These are phyloP conservation scores for Coniosporium apollinis DNA, from an alignment of 495 filamentous ascomycete genomes.

Conservation along the genomic window DNA sequence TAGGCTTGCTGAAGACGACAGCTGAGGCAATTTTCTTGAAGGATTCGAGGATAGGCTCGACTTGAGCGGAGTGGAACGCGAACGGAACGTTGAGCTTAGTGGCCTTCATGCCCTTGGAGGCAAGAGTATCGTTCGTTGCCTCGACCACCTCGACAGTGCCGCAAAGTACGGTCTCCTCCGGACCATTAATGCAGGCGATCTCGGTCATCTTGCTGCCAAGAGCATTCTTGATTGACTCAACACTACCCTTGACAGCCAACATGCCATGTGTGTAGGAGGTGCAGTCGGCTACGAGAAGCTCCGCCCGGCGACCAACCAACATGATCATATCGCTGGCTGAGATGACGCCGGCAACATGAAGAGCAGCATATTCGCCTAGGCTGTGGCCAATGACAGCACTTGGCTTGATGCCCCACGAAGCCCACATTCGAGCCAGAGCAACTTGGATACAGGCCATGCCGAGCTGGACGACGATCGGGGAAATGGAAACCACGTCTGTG, in stretches of 20 bases:
- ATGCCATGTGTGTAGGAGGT: conserved; percentile 50
- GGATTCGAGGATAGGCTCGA: conserved; percentile 31
- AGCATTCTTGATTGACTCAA: conserved; percentile 19
- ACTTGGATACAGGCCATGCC: conserved; percentile 69
- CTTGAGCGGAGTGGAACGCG: conserved; percentile 39
- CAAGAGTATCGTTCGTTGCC: conserved; percentile 19
- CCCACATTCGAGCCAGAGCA: conserved; percentile 68
- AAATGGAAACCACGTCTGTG: conserved; percentile 39
- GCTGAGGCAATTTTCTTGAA: conserved; percentile 24
- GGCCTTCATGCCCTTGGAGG: conserved; percentile 33
- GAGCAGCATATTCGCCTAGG: conserved; percentile 72
- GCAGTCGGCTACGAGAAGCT: conserved; percentile 58
- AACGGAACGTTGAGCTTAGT: conserved; percentile 31
- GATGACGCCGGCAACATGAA: conserved; percentile 65
- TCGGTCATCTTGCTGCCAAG: conserved; percentile 27
- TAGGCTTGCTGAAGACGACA: conserved; percentile 27
- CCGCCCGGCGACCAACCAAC: conserved; percentile 61
- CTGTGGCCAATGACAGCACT: conserved; percentile 74
- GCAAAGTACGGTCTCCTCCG: conserved; percentile 30
- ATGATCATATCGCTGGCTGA: conserved; percentile 65
- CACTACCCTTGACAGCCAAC: conserved; percentile 30
- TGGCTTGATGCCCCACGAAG: conserved; percentile 59
- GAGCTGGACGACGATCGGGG: conserved; percentile 63
- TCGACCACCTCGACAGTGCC: conserved; percentile 21
- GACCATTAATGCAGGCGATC: conserved; percentile 30